These are phyloP conservation scores for Candida maris DNA, from an alignment of 805 yeast species.

Conservation along the genomic window DNA sequence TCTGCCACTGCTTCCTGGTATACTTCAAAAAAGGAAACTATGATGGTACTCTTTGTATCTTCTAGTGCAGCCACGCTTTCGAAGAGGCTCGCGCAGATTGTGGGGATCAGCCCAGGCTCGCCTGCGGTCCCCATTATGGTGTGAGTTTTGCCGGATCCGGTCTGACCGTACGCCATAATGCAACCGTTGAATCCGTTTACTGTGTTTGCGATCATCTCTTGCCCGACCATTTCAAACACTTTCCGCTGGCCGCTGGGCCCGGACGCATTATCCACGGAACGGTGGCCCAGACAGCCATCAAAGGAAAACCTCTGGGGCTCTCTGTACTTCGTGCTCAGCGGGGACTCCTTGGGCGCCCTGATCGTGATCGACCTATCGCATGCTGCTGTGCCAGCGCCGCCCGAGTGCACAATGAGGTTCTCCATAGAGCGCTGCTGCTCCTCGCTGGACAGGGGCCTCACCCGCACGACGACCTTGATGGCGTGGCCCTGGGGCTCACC, in stretches of 20 bases:
- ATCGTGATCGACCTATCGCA: constrained; percentile 7
- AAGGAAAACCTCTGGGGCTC: constrained; percentile 40
- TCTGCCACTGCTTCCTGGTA: constrained; percentile 77
- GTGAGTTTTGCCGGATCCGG: constrained; percentile 77
- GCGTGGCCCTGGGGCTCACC: constrained; percentile 7
- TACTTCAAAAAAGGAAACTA: constrained; percentile 66
- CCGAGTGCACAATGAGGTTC: constrained; percentile 32
- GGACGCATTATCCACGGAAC: constrained; percentile 28
- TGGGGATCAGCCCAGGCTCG: constrained; percentile 64
- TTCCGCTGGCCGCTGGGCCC: constrained; percentile 38
- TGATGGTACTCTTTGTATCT: constrained; percentile 38
- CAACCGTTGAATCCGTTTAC: constrained; percentile 51
- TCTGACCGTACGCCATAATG: constrained; percentile 65
- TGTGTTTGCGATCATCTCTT: constrained; percentile 57
- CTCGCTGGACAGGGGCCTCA: constrained; percentile 39
- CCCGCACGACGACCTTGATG: constrained; percentile 40
- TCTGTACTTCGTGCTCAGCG: constrained; percentile 16
- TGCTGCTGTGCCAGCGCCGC: constrained; percentile 3
- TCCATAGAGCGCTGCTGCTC: constrained; percentile 22
- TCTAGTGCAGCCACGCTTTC: constrained; percentile 31
- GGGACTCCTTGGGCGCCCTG: constrained; percentile 6
- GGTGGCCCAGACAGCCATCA: constrained; percentile 53
- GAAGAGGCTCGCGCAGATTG: constrained; percentile 53
- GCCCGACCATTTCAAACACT: constrained; percentile 55
- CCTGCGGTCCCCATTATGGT: constrained; percentile 63